phyloP scores from a whole-genome alignment of 495 filamentous ascomycete genomes.

The Aspergillus diversus region DNA sequence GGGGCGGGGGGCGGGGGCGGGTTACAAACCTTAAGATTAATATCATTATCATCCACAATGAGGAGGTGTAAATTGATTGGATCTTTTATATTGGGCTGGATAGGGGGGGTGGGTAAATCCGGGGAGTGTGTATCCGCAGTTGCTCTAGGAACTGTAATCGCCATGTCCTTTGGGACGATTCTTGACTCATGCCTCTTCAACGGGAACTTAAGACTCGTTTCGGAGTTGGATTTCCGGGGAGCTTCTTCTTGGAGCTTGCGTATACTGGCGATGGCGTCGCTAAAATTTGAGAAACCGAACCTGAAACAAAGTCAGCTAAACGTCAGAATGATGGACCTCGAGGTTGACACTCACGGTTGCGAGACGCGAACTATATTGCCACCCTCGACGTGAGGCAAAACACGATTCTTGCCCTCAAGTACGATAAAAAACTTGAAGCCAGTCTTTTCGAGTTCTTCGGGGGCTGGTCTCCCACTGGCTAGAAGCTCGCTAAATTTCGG shows the following conservation, averaged over 20 bases:
- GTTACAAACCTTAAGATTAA: slow-evolving; percentile 34
- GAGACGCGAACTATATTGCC: slow-evolving; percentile 20
- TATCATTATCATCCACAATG: slow-evolving; percentile 44
- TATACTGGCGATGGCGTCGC: slow-evolving; percentile 9
- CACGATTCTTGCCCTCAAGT: slow-evolving; percentile 13
- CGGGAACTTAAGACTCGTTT: too few species aligned
- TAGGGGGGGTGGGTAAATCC: background rate
- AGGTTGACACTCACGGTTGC: slow-evolving; percentile 22
- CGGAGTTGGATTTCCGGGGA: background rate
- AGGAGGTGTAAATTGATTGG: slow-evolving; percentile 25
- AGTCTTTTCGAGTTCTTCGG: background rate
- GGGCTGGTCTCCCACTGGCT: background rate
- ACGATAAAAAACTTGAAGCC: slow-evolving; percentile 24
- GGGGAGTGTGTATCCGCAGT: background rate
- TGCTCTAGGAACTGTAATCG: too few species aligned
- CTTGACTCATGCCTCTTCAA: too few species aligned
- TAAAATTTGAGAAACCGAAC: slow-evolving; percentile 24
- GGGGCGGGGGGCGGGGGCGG: background rate
- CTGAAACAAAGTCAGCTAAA: slow-evolving; percentile 14
- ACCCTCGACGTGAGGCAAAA: background rate
- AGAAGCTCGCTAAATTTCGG: slow-evolving; percentile 5
- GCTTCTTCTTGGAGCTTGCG: slow-evolving; percentile 3
- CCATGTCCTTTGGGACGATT: too few species aligned
- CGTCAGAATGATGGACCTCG: background rate
- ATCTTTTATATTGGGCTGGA: background rate